Evolutionary conservation across 495 filamentous ascomycete species (phyloP).

Genomic region (Clavariopsis aquatica): DNA sequence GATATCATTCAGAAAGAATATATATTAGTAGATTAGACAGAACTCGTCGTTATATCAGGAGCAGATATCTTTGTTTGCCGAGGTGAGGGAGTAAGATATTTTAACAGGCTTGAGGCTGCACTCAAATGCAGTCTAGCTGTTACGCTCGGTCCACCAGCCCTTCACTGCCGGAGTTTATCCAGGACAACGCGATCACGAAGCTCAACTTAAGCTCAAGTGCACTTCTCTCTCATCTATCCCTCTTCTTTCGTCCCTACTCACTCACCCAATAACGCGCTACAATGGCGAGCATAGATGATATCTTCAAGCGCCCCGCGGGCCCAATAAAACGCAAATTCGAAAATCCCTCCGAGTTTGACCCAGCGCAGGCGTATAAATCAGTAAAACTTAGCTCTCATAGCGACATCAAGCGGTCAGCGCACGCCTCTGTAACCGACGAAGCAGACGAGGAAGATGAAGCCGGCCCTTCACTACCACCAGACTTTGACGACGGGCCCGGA

Average conservation of each 20-base stretch:
- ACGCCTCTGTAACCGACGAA: slow-evolving; percentile 61
- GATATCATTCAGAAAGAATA: no score
- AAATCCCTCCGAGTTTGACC: slow-evolving; percentile 35
- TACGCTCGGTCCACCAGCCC: neutral
- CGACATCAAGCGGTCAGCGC: slow-evolving; percentile 63
- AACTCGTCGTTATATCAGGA: no score
- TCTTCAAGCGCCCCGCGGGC: slow-evolving; percentile 45
- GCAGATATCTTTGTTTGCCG: no score
- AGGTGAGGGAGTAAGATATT: no score
- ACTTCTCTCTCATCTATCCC: neutral
- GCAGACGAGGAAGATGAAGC: slow-evolving; percentile 62
- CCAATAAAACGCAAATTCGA: slow-evolving; percentile 49
- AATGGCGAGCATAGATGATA: slow-evolving; percentile 50
- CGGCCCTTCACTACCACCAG: slow-evolving; percentile 68
- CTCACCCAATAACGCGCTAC: neutral
- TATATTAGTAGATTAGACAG: no score
- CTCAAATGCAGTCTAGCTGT: neutral
- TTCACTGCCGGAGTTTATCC: neutral
- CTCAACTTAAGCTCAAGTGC: neutral
- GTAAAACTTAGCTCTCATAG: slow-evolving; percentile 66
- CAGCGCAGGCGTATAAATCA: slow-evolving; percentile 75
- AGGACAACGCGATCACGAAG: neutral
- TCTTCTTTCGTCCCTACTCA: neutral
- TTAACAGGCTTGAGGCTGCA: no score
- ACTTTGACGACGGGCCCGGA: slow-evolving; percentile 55